Percentiles rank a stretch among this genome's conserved stretches.
Evolutionary conservation across 768 basidiomycete species (phyloP).

Genomic region (Rhizopogon sp.): DNA sequence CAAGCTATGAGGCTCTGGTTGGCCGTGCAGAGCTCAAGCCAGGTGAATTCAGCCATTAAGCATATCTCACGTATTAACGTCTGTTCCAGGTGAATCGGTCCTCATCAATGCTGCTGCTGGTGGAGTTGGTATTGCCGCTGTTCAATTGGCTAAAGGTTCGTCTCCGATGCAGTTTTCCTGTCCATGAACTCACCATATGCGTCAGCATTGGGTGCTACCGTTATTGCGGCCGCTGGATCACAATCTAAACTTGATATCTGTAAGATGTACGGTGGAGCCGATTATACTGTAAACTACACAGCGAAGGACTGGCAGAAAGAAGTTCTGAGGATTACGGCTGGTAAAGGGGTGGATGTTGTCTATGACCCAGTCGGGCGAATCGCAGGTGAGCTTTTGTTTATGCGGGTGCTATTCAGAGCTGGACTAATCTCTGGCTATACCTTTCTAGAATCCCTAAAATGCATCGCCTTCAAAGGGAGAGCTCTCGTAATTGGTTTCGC

Average conservation of each 20-base stretch:
- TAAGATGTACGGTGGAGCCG: conserved; percentile 73
- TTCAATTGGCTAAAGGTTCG: conserved; percentile 88
- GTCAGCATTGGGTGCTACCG: conserved; percentile 81
- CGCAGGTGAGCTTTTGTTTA: conserved; percentile 36
- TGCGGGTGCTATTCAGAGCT: background rate
- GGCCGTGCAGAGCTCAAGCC: conserved; percentile 76
- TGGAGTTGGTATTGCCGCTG: conserved; percentile 88
- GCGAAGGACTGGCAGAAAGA: conserved; percentile 84
- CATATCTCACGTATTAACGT: background rate
- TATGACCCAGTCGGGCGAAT: conserved; percentile 87
- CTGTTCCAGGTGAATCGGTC: conserved; percentile 72
- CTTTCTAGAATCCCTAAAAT: conserved; percentile 72
- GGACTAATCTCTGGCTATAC: background rate
- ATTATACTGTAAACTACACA: conserved; percentile 77
- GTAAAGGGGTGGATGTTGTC: conserved; percentile 82
- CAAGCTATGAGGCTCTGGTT: conserved; percentile 88
- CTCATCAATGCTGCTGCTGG: conserved; percentile 95
- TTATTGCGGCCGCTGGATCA: conserved; percentile 90
- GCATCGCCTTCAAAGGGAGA: conserved; percentile 92
- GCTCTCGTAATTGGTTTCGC: conserved; percentile 83
- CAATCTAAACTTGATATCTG: conserved; percentile 75
- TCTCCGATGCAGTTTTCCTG: background rate
- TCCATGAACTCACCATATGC: background rate
- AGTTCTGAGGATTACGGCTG: conserved; percentile 76
- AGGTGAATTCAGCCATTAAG: conserved; percentile 37